Evolutionary conservation across 1,284 basidiomycete genomes (phyloP).

Genomic region (Moniliella sp.): DNA sequence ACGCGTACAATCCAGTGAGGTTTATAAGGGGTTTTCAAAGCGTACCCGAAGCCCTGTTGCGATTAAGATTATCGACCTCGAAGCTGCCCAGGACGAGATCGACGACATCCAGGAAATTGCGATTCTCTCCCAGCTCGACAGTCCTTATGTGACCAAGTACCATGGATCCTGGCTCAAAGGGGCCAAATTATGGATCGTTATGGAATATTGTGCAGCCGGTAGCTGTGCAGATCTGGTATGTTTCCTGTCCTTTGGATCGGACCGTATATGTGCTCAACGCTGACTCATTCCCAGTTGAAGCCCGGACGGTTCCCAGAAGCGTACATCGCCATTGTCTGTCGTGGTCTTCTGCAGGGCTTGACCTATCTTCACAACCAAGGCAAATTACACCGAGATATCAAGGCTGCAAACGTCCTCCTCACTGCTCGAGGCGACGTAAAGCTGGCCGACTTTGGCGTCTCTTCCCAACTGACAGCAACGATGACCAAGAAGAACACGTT

Average conservation of each 20-base stretch:
- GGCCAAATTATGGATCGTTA: conserved; percentile 96
- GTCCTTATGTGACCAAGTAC: conserved; percentile 81
- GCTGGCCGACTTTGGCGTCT: conserved; percentile 87
- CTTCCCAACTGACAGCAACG: conserved; percentile 57
- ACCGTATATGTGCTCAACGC: too few relatives aligned
- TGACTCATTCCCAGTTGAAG: too few relatives aligned
- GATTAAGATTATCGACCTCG: conserved; percentile 70
- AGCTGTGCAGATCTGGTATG: conserved; percentile 82
- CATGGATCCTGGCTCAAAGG: conserved; percentile 89
- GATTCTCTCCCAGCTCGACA: conserved; percentile 80
- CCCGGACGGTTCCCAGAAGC: conserved; percentile 68
- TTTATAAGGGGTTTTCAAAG: too few relatives aligned
- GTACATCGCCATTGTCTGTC: conserved; percentile 79
- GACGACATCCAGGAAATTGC: conserved; percentile 74
- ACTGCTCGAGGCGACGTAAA: conserved; percentile 79
- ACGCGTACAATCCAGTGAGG: too few relatives aligned
- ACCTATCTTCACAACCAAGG: conserved; percentile 82
- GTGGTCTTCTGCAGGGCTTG: conserved; percentile 75
- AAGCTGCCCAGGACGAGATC: conserved; percentile 34
- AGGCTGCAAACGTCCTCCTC: conserved; percentile 83
- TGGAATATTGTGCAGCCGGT: conserved; percentile 97
- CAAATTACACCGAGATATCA: conserved; percentile 95
- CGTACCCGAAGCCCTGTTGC: conserved; percentile 84
- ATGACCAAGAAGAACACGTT: conserved; percentile 74
- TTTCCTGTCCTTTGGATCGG: too few relatives aligned